Percentiles rank a stretch among this genome's conserved stretches.
Conservation (phyloP, 768 basidiomycete genomes). For the Gyrodon lividus region DNA sequence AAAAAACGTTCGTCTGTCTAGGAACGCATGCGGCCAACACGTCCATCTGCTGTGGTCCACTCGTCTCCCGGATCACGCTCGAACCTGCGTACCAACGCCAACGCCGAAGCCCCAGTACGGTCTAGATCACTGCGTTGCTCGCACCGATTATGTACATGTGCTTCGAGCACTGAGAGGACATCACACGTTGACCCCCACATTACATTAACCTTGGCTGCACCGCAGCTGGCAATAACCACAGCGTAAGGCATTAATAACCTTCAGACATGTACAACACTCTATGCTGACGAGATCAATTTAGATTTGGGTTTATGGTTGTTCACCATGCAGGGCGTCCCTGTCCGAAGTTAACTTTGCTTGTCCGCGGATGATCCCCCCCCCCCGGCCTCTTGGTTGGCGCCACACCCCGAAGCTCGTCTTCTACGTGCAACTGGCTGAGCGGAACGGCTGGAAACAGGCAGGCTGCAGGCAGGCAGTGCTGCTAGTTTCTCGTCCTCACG, state of each 20-base stretch:
- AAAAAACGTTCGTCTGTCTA: not conserved
- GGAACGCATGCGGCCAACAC: not conserved
- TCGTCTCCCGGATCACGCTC: not conserved
- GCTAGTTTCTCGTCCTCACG: not conserved
- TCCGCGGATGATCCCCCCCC: not conserved
- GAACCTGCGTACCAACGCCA: not conserved
- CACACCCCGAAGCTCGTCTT: no score
- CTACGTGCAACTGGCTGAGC: no score
- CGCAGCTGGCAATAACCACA: not conserved
- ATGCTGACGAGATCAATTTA: not conserved
- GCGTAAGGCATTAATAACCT: not conserved
- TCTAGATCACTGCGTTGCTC: not conserved
- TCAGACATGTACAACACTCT: not conserved
- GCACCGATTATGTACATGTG: not conserved
- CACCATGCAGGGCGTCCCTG: not conserved
- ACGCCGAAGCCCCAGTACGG: not conserved
- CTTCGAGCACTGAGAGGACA: not conserved
- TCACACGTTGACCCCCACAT: not conserved
- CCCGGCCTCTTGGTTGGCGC: no score
- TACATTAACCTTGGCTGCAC: not conserved
- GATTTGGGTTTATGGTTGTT: not conserved
- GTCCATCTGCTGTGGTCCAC: not conserved
- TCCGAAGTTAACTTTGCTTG: no score
- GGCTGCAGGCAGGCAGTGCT: not conserved
- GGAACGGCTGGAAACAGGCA: not conserved